Conservation (phyloP, 2,329 filamentous ascomycete species). For the Phoma sp. region DNA sequence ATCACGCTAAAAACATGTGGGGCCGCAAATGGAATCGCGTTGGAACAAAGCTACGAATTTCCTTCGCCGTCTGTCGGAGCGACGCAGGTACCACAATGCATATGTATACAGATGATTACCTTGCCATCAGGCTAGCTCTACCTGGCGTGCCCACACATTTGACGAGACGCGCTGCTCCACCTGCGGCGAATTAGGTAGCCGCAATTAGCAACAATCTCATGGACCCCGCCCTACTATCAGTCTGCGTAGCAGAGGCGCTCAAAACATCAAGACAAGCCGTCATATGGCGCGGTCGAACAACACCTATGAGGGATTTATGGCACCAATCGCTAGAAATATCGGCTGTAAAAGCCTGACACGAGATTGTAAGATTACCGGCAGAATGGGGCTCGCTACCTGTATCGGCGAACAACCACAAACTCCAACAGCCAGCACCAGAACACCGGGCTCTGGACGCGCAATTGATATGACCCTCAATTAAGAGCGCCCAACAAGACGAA, state of each 20-base stretch:
- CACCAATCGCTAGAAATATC: constrained; percentile 11
- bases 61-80: constrained; percentile 27
- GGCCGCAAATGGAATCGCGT: constrained; percentile 12
- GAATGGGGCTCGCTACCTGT: constrained; percentile 9
- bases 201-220: constrained; percentile 8
- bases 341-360: constrained; percentile 8
- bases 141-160: constrained; percentile 1
- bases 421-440: constrained; percentile 8
- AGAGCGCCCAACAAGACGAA: neutral
- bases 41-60: constrained; percentile 11
- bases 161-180: constrained; percentile 5
- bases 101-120: constrained; percentile 17
- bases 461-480: neutral
- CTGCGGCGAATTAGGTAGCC: constrained; percentile 10
- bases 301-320: constrained; percentile 13
- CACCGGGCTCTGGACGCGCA: constrained; percentile 1
- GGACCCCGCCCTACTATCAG: neutral
- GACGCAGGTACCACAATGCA: constrained; percentile 32
- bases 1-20: constrained; percentile 17
- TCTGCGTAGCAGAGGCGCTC: neutral
- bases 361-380: constrained; percentile 11
- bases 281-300: neutral
- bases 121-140: constrained; percentile 11
- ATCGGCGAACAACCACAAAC: constrained; percentile 8
- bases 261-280: neutral